These are phyloP conservation scores for Marasmius oreades DNA, from an alignment of 1,284 basidiomycete species.

Conservation along the genomic window DNA sequence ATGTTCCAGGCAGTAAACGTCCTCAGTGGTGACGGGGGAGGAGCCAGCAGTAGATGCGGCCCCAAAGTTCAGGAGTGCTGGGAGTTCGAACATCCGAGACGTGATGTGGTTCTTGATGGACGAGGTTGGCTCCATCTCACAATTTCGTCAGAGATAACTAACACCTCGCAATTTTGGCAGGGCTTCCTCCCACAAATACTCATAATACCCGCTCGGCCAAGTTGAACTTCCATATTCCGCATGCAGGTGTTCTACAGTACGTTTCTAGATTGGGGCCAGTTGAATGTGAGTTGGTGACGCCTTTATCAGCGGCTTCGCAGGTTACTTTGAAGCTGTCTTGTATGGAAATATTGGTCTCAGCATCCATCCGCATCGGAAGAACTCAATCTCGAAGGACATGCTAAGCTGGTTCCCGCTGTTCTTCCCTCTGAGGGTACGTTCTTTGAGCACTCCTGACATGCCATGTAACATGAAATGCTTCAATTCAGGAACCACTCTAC, in stretches of 20 bases:
- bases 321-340: slow-evolving; percentile 95
- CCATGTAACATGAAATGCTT: neutral
- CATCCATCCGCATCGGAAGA: slow-evolving; percentile 89
- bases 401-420: slow-evolving; percentile 98
- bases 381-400: slow-evolving; percentile 89
- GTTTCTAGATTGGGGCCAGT: slow-evolving; percentile 15
- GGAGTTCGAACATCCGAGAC: slow-evolving; percentile 93
- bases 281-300: neutral
- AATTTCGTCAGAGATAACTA: slow-evolving; percentile 7
- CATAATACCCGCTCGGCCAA: slow-evolving; percentile 83
- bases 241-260: slow-evolving; percentile 87
- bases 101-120: slow-evolving; percentile 71
- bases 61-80: slow-evolving; percentile 92
- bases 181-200: slow-evolving; percentile 81
- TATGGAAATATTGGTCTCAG: slow-evolving; percentile 89
- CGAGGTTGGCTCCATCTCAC: slow-evolving; percentile 45
- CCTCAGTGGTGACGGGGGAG: slow-evolving; percentile 69
- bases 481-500: slow-evolving; percentile 81
- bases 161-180: slow-evolving; percentile 36
- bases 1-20: slow-evolving; percentile 94
- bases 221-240: slow-evolving; percentile 89
- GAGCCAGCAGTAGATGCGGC: slow-evolving; percentile 65
- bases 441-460: neutral
- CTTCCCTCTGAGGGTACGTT: slow-evolving; percentile 82
- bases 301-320: slow-evolving; percentile 74